Base-by-base conservation (phyloP, 2,329 filamentous ascomycete species). In the Hymenotorrendiella dingleyae region DNA sequence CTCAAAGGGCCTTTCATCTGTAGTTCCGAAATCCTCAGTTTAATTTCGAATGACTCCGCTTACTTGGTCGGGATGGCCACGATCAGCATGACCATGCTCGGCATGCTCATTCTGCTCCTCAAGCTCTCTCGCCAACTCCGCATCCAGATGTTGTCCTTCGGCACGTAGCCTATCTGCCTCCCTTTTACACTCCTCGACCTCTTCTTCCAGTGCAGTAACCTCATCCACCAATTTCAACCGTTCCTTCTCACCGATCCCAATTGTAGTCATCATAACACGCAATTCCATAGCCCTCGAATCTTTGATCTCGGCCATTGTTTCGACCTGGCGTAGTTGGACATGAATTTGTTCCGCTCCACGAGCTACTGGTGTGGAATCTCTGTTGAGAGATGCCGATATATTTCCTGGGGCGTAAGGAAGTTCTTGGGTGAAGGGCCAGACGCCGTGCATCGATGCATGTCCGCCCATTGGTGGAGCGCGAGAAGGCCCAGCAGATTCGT, bases 101-200 rank as follows among this genome's bases (percentile, higher is more conserved):
- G 34, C 28, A 19, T 41, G 21, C 17, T 17, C 23, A 37, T 30
- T 35, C 17, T 41, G 44, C 9, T 54, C 54, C 9, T 55, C 44
- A 9, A 56, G 19, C 28, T 48, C 53, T 23, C 52, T 53, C 2
- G 55, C 55, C 37, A 58, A 42, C 32, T 58, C 56, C n/a, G 16
- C 29, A 42, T 59, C 55, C 29, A 57, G 22, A 39, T 52, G 49
- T 29, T 38, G 23, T 22, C 47, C 55, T 35, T 59, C 55, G 11
- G 49, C 53, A 19, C 48, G 45, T 41, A 60, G 40, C 21, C 49
- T 53, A 21, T 52, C 47, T 0, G 47, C 54, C 19, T 59, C 56
- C 14, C 47, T 48, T 20, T 44, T 51, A 36, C 36, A 55, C 5
- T 42, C 49, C 22, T 47, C 52, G 0, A 50, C 52, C 29, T 55